Evolutionary conservation across 1,139 yeast genomes (phyloP), one percentile per base, ranked within the genome.

Genomic region (Saccharomyces hybrid): DNA sequence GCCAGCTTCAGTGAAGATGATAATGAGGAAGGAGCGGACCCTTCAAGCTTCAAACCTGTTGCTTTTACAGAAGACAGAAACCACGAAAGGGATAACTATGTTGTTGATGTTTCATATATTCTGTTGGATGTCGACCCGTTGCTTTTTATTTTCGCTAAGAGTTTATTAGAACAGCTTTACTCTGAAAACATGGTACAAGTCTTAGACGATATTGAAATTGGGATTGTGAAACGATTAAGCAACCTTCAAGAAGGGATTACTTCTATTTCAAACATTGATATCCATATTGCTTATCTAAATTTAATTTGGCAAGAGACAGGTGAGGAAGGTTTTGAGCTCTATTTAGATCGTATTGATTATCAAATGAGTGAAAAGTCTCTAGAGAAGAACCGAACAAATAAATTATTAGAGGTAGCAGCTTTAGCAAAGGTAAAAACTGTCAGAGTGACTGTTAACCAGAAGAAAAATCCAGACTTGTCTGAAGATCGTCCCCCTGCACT

Each of bases 181-280:
- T 51, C 55, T n/a, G 72, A 68, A 51, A 71, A 76, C 8, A 69
- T 81, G 1, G 73, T 88, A 66, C 73, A 77, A 6, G 71, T 82
- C 2, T 73, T 90, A 67, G 96, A 91, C 65, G 66, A 69, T 20
- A 70, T 89, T 23, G 95, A 90, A 56, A 70, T 80, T 27, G 78
- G 80, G n/a, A 80, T 85, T 2, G 74, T 88, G 11, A 69, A 68
- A 42, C 66, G 72, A 16, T 65, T 85, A 16, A 71, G 74, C 32
- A 61, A 60, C 9, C 65, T 75, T 25, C 69, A 79, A 52, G 63
- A 67, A 8, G 72, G 76, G 1, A 62, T 71, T 1, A 73, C 78
- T 2, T 64, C 71, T 28, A 72, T 77, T 1, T 68, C 70, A 34
- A 83, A 81, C 58, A 48, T 78, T 5, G 74, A 88, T 48, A 53